Conservation (phyloP, 768 basidiomycete genomes). For the Pseudohyphozyma bogoriensis region DNA sequence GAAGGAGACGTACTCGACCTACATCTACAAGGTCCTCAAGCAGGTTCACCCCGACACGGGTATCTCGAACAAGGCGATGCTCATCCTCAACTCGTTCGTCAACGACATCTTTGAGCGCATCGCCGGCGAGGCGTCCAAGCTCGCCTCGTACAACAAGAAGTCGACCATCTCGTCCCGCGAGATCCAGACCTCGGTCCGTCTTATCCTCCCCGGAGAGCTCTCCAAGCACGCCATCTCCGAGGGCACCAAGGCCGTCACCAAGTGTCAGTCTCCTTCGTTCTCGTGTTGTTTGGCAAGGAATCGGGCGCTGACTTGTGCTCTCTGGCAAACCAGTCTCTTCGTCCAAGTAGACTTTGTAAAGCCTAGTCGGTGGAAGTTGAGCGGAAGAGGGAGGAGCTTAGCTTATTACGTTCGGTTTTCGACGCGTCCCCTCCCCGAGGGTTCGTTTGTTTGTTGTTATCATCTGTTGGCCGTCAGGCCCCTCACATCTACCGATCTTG, state of each 20-base stretch:
- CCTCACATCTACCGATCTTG: too few species aligned
- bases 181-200: slow-evolving; percentile 79
- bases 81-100: slow-evolving; percentile 28
- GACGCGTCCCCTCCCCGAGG: too few species aligned
- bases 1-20: slow-evolving; percentile 58
- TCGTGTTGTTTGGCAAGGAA: neutral
- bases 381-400: too few species aligned
- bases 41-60: slow-evolving; percentile 94
- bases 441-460: too few species aligned
- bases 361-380: too few species aligned
- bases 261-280: slow-evolving; percentile 31
- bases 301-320: too few species aligned
- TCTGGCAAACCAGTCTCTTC: neutral
- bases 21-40: slow-evolving; percentile 43
- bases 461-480: too few species aligned
- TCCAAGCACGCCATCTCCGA: slow-evolving; percentile 46
- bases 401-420: too few species aligned
- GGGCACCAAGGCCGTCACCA: slow-evolving; percentile 88
- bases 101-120: slow-evolving; percentile 38
- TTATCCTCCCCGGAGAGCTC: slow-evolving; percentile 85
- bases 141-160: slow-evolving; percentile 94
- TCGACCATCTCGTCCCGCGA: slow-evolving; percentile 97
- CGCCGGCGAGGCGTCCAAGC: slow-evolving; percentile 50
- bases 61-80: slow-evolving; percentile 67
- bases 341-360: neutral